Conservation (phyloP, 2,329 filamentous ascomycete genomes). For the Zymoseptoria pseudotritici region DNA sequence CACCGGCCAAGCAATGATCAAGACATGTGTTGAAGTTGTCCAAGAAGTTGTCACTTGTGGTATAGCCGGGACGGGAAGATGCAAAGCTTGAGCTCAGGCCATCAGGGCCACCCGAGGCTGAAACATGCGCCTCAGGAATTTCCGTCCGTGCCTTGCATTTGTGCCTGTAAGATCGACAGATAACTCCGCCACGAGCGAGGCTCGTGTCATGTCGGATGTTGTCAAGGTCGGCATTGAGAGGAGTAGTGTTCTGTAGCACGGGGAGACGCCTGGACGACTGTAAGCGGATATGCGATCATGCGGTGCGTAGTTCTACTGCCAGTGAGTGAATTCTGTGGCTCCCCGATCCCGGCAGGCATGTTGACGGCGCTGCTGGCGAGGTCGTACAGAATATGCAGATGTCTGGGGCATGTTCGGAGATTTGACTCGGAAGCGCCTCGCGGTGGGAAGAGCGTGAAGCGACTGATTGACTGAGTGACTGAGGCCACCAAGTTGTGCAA, state of each 20-base stretch:
- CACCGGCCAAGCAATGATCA: background rate
- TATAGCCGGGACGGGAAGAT: background rate
- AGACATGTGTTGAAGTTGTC: background rate
- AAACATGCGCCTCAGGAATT: background rate
- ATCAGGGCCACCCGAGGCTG: background rate
- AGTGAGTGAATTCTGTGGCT: background rate
- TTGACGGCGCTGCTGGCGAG: background rate
- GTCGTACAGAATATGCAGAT: slow-evolving; percentile 3
- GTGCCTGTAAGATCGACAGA: background rate
- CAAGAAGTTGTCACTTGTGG: too few relatives aligned
- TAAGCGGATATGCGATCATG: background rate
- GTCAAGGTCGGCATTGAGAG: too few relatives aligned
- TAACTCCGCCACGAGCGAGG: background rate
- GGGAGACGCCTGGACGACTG: background rate
- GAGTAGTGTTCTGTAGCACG: background rate
- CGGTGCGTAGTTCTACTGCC: background rate
- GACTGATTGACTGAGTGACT: background rate
- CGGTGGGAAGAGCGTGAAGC: background rate
- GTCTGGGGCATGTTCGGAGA: slow-evolving; percentile 2
- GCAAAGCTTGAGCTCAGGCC: background rate
- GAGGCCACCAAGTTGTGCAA: slow-evolving; percentile 1
- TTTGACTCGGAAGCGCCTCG: background rate
- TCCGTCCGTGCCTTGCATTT: background rate
- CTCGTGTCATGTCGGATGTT: too few relatives aligned
- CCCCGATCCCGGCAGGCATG: background rate